Percentiles rank a stretch among this genome's conserved stretches.
Conservation (phyloP, 805 yeast genomes). For the Yarrowia deformans region DNA sequence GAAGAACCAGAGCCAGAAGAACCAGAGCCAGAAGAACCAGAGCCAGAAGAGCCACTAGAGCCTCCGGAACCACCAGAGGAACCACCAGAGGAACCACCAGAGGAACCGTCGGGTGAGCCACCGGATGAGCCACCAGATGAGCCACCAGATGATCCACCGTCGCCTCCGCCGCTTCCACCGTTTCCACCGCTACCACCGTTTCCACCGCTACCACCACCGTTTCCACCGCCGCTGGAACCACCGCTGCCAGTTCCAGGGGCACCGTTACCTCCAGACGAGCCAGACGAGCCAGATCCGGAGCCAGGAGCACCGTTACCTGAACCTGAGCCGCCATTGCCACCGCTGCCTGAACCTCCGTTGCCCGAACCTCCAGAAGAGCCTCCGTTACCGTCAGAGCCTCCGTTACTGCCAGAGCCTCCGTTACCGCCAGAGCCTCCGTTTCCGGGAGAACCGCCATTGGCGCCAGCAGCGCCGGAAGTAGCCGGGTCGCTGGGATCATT, state of each 20-base stretch:
- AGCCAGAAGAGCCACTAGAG: neutral
- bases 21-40: constrained; percentile 1
- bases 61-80: neutral
- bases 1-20: constrained; percentile 2
- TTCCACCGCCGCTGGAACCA: neutral
- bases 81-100: constrained; percentile 13
- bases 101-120: neutral
- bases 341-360: neutral
- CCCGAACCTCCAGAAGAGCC: constrained; percentile 1
- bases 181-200: neutral
- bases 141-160: constrained; percentile 9
- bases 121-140: neutral
- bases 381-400: neutral
- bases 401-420: neutral
- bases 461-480: constrained; percentile 12
- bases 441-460: neutral
- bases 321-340: neutral
- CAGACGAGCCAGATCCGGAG: constrained; percentile 2
- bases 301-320: constrained; percentile 14
- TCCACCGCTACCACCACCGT: constrained; percentile 1
- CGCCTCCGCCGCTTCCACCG: too few species aligned
- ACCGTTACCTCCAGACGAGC: constrained; percentile 1
- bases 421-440: neutral
- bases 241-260: neutral
- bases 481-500: constrained; percentile 8